Percentiles rank a stretch among this genome's conserved stretches.
phyloP scores from a whole-genome alignment of 352 stramenopile species.

The Salisapilia sapeloensis region DNA sequence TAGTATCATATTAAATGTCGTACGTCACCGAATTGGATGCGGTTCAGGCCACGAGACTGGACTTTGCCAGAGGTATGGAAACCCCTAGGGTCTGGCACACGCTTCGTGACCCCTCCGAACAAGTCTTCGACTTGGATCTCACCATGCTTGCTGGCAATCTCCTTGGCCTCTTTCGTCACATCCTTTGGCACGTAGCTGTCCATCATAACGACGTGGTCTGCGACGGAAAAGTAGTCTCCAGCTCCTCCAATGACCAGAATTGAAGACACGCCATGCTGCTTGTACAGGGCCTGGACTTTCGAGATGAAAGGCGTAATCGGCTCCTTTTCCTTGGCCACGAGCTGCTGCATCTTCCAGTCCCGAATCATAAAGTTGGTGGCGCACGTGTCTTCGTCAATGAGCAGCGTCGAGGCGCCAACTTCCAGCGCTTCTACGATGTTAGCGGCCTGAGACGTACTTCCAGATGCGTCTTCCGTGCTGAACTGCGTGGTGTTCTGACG shows the following conservation, averaged over 20 bases:
- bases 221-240: conserved; percentile 95
- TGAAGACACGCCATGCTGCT: conserved; percentile 78
- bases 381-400: conserved; percentile 96
- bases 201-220: conserved; percentile 94
- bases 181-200: conserved; percentile 87
- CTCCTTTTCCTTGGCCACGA: conserved; percentile 92
- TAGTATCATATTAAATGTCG: neutral
- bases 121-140: conserved; percentile 26
- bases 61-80: conserved; percentile 69
- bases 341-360: conserved; percentile 94
- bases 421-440: conserved; percentile 92
- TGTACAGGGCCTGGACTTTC: conserved; percentile 87
- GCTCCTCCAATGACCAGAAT: conserved; percentile 93
- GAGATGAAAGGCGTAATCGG: conserved; percentile 96
- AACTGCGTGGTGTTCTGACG: conserved; percentile 87
- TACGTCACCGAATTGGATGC: conserved; percentile 80
- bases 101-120: conserved; percentile 29
- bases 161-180: conserved; percentile 83
- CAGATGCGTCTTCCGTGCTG: conserved; percentile 86
- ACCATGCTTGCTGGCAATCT: conserved; percentile 63
- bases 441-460: conserved; percentile 91
- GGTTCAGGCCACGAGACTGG: conserved; percentile 40
- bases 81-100: conserved; percentile 27
- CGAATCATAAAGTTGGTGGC: conserved; percentile 98
- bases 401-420: conserved; percentile 80